A percentile compares a stretch with the other conserved stretches of the same genome.
Conservation (phyloP, 2,329 filamentous ascomycete genomes). For the Pyrenochaeta sp. region DNA sequence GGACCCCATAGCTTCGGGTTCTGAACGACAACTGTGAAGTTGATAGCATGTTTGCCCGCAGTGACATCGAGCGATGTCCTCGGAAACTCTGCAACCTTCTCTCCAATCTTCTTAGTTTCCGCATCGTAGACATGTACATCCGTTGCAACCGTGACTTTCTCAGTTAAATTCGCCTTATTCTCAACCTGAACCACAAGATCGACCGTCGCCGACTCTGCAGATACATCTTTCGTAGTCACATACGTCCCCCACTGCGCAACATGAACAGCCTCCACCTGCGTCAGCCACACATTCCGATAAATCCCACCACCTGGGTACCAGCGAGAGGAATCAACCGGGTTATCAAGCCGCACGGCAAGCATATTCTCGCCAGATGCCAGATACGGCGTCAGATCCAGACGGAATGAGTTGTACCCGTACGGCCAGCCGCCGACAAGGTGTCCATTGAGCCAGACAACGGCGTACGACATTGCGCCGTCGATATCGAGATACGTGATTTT, state of each 20-base stretch:
- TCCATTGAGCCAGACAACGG: constrained; percentile 62
- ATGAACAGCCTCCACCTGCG: constrained; percentile 54
- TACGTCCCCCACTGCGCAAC: constrained; percentile 60
- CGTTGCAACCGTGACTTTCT: constrained; percentile 51
- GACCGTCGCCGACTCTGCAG: constrained; percentile 55
- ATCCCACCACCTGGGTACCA: constrained; percentile 65
- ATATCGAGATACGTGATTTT: constrained; percentile 57
- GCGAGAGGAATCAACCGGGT: constrained; percentile 57
- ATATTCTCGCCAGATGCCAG: constrained; percentile 47
- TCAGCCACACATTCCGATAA: constrained; percentile 64
- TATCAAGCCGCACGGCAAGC: constrained; percentile 61
- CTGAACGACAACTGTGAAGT: constrained; percentile 42
- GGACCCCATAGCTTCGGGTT: constrained; percentile 61
- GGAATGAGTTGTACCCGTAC: constrained; percentile 60
- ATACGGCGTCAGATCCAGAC: constrained; percentile 59
- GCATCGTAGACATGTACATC: constrained; percentile 52
- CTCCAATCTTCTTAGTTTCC: constrained; percentile 27
- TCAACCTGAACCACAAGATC: constrained; percentile 56
- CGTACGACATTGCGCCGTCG: constrained; percentile 62
- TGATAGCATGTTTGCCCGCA: constrained; percentile 39
- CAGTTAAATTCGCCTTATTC: constrained; percentile 50
- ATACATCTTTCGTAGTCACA: constrained; percentile 57
- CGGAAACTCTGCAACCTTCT: constrained; percentile 47
- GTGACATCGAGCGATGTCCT: constrained; percentile 36
- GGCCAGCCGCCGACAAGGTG: constrained; percentile 61